Evolutionary conservation across 2,329 filamentous ascomycete genomes (phyloP).

Genomic region (Talaromyces sp.): DNA sequence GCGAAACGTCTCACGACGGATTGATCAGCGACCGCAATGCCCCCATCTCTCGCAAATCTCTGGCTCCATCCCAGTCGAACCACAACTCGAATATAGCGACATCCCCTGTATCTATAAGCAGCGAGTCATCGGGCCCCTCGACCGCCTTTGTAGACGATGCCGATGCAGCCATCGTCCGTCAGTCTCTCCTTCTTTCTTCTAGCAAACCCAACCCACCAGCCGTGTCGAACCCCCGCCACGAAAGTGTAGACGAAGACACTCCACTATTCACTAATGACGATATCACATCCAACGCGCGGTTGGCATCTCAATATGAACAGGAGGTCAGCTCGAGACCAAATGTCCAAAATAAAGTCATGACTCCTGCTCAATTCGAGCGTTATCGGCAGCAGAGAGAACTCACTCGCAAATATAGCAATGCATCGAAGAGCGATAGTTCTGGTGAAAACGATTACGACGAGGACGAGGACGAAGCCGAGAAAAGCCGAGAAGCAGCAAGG

Average conservation of each 20-base stretch:
- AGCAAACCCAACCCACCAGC: slow-evolving; percentile 18
- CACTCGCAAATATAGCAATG: slow-evolving; percentile 53
- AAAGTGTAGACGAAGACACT: slow-evolving; percentile 21
- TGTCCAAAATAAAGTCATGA: slow-evolving; percentile 74
- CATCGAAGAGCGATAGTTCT: slow-evolving; percentile 47
- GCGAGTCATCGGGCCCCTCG: slow-evolving; percentile 9
- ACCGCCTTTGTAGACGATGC: slow-evolving; percentile 30
- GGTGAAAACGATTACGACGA: slow-evolving; percentile 61
- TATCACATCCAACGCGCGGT: slow-evolving; percentile 40
- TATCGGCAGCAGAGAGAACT: slow-evolving; percentile 68
- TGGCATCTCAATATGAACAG: slow-evolving; percentile 44
- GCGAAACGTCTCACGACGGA: slow-evolving; percentile 47
- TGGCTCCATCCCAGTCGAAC: slow-evolving; percentile 10
- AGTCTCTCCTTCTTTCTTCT: slow-evolving; percentile 27
- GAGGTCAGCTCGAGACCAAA: slow-evolving; percentile 30
- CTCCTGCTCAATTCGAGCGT: slow-evolving; percentile 77
- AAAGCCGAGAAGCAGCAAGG: slow-evolving; percentile 65
- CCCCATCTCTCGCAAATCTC: slow-evolving; percentile 3
- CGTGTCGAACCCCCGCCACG: slow-evolving; percentile 17
- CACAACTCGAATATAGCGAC: slow-evolving; percentile 6
- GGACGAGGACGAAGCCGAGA: slow-evolving; percentile 75
- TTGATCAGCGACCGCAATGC: slow-evolving; percentile 38
- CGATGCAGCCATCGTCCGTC: slow-evolving; percentile 35
- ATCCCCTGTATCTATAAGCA: slow-evolving; percentile 13
- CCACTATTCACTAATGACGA: slow-evolving; percentile 23